A percentile compares a stretch with the other conserved stretches of the same genome.
Conservation (phyloP, 2,329 filamentous ascomycete species). For the Aaosphaeria pasadenensis region DNA sequence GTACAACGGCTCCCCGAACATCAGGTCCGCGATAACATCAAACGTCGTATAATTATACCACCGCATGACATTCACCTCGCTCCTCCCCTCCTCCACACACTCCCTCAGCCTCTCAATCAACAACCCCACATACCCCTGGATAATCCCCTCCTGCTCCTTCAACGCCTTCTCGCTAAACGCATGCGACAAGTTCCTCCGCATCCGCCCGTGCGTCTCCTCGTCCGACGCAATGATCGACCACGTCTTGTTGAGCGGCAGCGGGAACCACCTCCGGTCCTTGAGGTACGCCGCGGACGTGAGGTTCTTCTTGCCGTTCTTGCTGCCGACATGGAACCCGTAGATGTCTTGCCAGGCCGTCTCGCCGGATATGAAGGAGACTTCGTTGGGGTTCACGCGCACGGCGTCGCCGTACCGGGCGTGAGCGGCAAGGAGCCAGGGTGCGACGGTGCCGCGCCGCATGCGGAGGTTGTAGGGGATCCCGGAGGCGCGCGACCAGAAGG, state of each 20-base stretch:
- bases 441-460: constrained; percentile 23
- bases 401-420: constrained; percentile 43
- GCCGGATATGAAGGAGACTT: constrained; percentile 44
- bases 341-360: constrained; percentile 45
- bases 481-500: constrained; percentile 30
- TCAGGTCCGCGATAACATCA: constrained; percentile 29
- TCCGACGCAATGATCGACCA: constrained; percentile 22
- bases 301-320: constrained; percentile 24
- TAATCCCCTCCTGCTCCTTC: constrained; percentile 37
- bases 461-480: constrained; percentile 29
- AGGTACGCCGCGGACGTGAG: constrained; percentile 31
- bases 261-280: constrained; percentile 38
- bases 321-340: constrained; percentile 33
- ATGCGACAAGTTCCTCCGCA: constrained; percentile 37
- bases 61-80: constrained; percentile 19
- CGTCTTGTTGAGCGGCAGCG: constrained; percentile 24
- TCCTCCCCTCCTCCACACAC: constrained; percentile 6
- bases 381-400: constrained; percentile 41
- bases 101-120: constrained; percentile 34
- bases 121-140: constrained; percentile 40
- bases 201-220: constrained; percentile 31
- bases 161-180: constrained; percentile 45
- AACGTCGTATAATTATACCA: constrained; percentile 27
- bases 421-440: constrained; percentile 21
- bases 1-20: constrained; percentile 29